phyloP scores from a whole-genome alignment of 2,329 filamentous ascomycete species.

The Xylariaceae sp. region DNA sequence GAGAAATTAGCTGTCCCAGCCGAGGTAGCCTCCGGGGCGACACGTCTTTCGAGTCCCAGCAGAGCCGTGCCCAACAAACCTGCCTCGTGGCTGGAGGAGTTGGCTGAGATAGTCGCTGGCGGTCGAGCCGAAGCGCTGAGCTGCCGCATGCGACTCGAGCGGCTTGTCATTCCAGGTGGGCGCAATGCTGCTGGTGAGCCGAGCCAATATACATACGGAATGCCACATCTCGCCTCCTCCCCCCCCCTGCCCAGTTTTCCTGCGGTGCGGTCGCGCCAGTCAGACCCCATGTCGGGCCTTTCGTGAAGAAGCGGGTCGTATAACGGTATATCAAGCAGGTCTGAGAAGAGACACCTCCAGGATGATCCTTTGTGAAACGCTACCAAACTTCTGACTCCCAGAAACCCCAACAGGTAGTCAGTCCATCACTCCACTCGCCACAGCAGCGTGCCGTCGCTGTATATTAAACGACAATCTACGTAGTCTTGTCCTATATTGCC shows the following conservation, averaged over 20 bases:
- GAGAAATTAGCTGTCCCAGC: too few species aligned
- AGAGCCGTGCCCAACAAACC: too few species aligned
- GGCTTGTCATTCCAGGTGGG: too few species aligned
- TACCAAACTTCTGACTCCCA: conserved; percentile 26
- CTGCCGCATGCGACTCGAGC: too few species aligned
- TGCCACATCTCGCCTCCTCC: conserved; percentile 20
- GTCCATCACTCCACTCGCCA: conserved; percentile 23
- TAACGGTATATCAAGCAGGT: conserved; percentile 28
- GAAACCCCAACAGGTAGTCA: conserved; percentile 25
- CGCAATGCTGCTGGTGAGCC: too few species aligned
- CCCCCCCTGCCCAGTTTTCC: conserved; percentile 23
- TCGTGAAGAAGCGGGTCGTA: conserved; percentile 28
- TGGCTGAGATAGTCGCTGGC: too few species aligned
- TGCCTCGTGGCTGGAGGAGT: too few species aligned
- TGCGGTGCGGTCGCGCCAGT: conserved; percentile 15
- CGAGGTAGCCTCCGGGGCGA: too few species aligned
- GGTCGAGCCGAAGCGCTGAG: too few species aligned
- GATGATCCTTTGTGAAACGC: conserved; percentile 22
- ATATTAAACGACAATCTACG: conserved; percentile 44
- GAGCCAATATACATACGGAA: conserved; percentile 17
- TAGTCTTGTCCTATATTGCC: conserved; percentile 42
- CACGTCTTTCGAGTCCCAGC: too few species aligned
- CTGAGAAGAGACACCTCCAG: conserved; percentile 23
- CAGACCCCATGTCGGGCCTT: conserved; percentile 24
- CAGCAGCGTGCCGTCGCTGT: conserved; percentile 34